These are phyloP conservation scores for Penicillium fuscoglaucum DNA, from an alignment of 2,329 filamentous ascomycete species.

Conservation along the genomic window DNA sequence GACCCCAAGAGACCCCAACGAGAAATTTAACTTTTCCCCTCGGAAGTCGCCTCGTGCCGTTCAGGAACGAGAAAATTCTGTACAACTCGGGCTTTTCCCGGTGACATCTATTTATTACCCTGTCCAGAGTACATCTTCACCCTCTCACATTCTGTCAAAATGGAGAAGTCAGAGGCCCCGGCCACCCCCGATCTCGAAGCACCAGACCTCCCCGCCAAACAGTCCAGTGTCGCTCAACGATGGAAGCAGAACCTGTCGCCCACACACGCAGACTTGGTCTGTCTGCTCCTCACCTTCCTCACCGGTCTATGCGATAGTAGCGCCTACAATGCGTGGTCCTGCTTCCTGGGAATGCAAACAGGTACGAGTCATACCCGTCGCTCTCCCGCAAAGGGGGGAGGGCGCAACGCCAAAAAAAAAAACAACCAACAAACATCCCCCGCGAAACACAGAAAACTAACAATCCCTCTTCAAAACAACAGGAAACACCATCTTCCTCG, in stretches of 20 bases:
- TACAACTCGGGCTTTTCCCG: not conserved
- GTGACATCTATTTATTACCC: not conserved
- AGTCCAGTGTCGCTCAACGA: conserved; percentile 21
- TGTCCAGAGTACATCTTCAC: not conserved
- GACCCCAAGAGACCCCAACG: not conserved
- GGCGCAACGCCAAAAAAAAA: not conserved
- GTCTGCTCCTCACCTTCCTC: conserved; percentile 42
- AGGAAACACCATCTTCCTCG: conserved; percentile 52
- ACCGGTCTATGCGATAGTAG: conserved; percentile 49
- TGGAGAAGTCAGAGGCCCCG: conserved; percentile 22
- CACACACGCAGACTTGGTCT: conserved; percentile 40
- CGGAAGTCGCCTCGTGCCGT: conserved; percentile 8
- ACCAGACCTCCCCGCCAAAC: conserved; percentile 7
- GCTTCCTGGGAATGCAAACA: conserved; percentile 51
- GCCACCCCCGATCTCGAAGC: conserved; percentile 24
- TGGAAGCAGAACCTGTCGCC: conserved; percentile 35
- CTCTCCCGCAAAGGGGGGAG: not conserved
- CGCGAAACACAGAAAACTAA: not conserved
- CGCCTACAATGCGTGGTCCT: conserved; percentile 50
- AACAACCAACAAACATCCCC: not conserved
- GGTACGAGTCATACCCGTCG: conserved; percentile 32
- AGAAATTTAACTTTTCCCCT: conserved; percentile 1
- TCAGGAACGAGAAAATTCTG: conserved; percentile 4
- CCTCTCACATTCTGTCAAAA: conserved; percentile 1
- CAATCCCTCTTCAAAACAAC: not conserved